Conservation (phyloP, 371 early-diverging fungal genomes). For the Spraguea lophii region DNA sequence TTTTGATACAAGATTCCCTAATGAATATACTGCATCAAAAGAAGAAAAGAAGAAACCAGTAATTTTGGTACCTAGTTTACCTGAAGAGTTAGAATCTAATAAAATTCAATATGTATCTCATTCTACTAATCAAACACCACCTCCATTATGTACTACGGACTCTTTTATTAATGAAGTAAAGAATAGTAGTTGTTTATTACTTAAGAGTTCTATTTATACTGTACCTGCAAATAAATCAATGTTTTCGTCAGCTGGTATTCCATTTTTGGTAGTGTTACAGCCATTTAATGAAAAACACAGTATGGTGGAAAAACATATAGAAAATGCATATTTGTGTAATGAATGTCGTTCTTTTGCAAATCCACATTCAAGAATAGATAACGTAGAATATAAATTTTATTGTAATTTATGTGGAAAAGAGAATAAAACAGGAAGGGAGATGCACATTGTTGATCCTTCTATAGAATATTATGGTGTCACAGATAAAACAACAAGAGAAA, state of each 20-base stretch:
- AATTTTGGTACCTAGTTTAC: neutral
- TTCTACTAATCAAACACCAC: slow-evolving; percentile 13
- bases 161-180: slow-evolving; percentile 18
- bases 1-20: too few species aligned
- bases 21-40: too few species aligned
- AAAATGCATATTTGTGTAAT: slow-evolving; percentile 18
- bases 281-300: slow-evolving; percentile 33
- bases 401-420: slow-evolving; percentile 41
- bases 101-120: neutral
- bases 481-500: too few species aligned
- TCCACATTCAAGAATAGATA: neutral
- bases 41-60: too few species aligned
- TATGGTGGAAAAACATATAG: slow-evolving; percentile 3
- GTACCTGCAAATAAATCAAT: slow-evolving; percentile 30
- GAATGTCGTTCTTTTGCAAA: slow-evolving; percentile 34
- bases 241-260: slow-evolving; percentile 32
- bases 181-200: slow-evolving; percentile 20
- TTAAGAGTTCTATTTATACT: slow-evolving; percentile 39
- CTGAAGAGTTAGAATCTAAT: neutral
- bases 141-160: slow-evolving; percentile 29
- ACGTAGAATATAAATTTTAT: slow-evolving; percentile 7
- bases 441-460: slow-evolving; percentile 2
- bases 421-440: slow-evolving; percentile 1
- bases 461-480: slow-evolving; percentile 6
- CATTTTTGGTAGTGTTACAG: slow-evolving; percentile 29